phyloP scores from a whole-genome alignment of 2,329 filamentous ascomycete species.

The Sarocladium strictum region DNA sequence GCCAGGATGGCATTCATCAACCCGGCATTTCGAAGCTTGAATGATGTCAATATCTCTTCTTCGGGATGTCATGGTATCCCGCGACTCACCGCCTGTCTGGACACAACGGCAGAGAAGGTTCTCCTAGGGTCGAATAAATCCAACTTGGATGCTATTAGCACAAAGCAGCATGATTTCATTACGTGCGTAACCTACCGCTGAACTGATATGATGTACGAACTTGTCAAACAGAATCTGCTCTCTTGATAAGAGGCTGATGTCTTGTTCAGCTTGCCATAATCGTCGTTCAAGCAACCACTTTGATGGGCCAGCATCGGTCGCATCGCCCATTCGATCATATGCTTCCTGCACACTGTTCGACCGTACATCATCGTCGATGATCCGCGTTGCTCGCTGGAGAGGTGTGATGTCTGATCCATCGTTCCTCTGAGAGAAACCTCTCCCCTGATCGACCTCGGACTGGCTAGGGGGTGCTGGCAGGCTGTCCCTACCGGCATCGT shows the following conservation, averaged over 20 bases:
- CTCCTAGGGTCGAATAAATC: conserved; percentile 19
- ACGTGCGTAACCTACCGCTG: conserved; percentile 15
- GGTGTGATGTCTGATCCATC: conserved; percentile 10
- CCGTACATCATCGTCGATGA: conserved; percentile 13
- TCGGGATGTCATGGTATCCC: too few relatives aligned
- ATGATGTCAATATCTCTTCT: too few relatives aligned
- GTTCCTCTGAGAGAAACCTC: background rate
- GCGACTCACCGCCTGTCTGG: conserved; percentile 5
- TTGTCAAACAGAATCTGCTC: conserved; percentile 19
- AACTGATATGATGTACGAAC: conserved; percentile 19
- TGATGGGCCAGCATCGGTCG: background rate
- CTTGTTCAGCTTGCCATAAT: conserved; percentile 18
- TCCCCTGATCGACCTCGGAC: conserved; percentile 4
- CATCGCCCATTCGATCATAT: background rate
- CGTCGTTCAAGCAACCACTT: conserved; percentile 13
- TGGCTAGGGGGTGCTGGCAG: conserved; percentile 3
- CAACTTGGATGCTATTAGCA: conserved; percentile 11
- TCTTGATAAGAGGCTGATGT: conserved; percentile 16
- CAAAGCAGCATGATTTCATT: background rate
- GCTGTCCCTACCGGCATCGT: conserved; percentile 12
- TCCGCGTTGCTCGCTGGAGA: conserved; percentile 11
- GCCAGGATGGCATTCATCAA: conserved; percentile 53
- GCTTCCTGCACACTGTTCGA: background rate
- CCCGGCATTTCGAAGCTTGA: conserved; percentile 39
- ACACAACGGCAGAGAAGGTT: conserved; percentile 16